A percentile compares a stretch with the other conserved stretches of the same genome.
Conservation (phyloP, 2,329 filamentous ascomycete genomes). For the Trichoderma afroharzianum region DNA sequence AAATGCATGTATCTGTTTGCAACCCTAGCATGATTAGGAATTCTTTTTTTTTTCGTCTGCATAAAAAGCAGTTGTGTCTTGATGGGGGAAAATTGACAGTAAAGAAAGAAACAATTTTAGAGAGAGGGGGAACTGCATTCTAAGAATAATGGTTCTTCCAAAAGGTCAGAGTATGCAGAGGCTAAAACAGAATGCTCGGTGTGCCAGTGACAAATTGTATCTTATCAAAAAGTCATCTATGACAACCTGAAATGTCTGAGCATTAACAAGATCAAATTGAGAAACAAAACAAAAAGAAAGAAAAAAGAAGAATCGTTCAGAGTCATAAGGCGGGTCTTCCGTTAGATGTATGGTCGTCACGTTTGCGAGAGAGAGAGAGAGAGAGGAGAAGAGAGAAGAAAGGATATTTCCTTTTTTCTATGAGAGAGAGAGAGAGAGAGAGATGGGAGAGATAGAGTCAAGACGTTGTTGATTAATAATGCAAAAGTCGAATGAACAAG, state of each 20-base stretch:
- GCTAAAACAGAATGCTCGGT: neutral
- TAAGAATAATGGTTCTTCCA: neutral
- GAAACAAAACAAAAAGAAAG: neutral
- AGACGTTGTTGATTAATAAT: slow-evolving; percentile 18
- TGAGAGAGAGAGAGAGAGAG: neutral
- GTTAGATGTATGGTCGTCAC: slow-evolving; percentile 10
- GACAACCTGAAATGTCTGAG: neutral
- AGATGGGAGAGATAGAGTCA: neutral
- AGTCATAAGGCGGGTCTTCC: slow-evolving; percentile 15
- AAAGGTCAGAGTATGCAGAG: neutral
- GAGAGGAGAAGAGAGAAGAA: neutral
- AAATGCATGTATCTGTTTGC: neutral
- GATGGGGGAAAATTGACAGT: slow-evolving; percentile 1
- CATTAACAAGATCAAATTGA: neutral
- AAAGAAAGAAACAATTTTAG: neutral
- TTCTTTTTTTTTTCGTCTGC: neutral
- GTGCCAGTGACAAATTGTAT: slow-evolving; percentile 5
- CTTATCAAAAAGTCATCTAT: neutral
- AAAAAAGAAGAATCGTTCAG: slow-evolving; percentile 17
- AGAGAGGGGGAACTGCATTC: neutral
- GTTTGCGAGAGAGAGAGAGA: neutral
- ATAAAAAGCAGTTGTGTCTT: neutral
- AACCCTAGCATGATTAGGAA: neutral
- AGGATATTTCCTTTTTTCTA: neutral
- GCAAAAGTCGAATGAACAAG: slow-evolving; percentile 14